Percentiles rank a stretch among this genome's conserved stretches.
These are phyloP conservation scores for Paracorniculantispora psalliotae DNA, from an alignment of 2,329 filamentous ascomycete species.

Conservation along the genomic window DNA sequence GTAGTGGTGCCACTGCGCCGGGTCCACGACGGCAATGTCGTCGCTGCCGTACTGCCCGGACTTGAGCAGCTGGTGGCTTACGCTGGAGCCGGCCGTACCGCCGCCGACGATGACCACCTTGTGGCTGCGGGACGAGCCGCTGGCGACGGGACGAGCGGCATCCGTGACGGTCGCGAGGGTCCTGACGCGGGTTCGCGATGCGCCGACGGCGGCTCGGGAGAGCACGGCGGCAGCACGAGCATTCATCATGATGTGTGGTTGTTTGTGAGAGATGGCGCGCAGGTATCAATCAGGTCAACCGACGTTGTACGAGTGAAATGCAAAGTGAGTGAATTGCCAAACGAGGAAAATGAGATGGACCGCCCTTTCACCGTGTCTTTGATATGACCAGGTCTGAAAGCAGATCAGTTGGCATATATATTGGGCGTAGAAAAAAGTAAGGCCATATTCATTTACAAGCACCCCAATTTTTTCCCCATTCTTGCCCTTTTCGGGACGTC, in stretches of 20 bases:
- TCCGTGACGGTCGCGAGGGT: background rate
- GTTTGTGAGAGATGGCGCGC: background rate
- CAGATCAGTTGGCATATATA: background rate
- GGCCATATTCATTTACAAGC: background rate
- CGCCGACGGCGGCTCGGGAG: background rate
- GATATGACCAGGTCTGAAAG: background rate
- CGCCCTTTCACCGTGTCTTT: background rate
- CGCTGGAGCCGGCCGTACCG: conserved; percentile 59
- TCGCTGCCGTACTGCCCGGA: conserved; percentile 50
- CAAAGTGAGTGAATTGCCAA: background rate
- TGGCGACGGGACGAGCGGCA: background rate
- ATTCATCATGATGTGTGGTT: background rate
- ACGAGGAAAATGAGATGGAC: background rate
- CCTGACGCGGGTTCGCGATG: background rate
- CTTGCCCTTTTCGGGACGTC: background rate
- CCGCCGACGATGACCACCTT: conserved; percentile 63
- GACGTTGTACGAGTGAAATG: background rate
- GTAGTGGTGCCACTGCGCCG: conserved; percentile 59
- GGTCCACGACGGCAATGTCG: conserved; percentile 62
- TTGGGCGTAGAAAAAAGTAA: background rate
- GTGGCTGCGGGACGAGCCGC: conserved; percentile 35
- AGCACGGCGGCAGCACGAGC: background rate
- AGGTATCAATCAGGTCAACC: background rate
- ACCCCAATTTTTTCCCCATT: conserved; percentile 4
- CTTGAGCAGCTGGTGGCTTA: conserved; percentile 63